Evolutionary conservation across 192 early-diverging fungal species (phyloP).

Genomic region (Podila epigama): DNA sequence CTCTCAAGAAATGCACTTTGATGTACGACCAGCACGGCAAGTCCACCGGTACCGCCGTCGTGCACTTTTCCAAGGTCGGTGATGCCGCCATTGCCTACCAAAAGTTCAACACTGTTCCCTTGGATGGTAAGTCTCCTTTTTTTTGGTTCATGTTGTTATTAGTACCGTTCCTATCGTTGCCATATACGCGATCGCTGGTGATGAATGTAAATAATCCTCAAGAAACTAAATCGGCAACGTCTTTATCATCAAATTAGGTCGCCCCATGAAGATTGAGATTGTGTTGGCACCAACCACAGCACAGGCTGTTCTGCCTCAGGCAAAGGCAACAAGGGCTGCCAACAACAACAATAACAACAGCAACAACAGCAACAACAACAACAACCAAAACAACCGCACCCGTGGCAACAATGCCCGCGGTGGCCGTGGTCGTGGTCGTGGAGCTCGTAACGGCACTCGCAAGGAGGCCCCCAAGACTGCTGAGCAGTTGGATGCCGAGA

Average conservation of each 20-base stretch:
- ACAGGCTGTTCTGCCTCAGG: constrained; percentile 36
- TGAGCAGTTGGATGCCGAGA: constrained; percentile 57
- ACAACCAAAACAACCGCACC: not conserved
- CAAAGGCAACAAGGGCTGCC: constrained; percentile 34
- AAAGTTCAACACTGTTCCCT: constrained; percentile 58
- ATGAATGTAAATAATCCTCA: not conserved
- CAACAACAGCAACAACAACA: not conserved
- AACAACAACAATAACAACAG: constrained; percentile 13
- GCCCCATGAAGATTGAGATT: constrained; percentile 56
- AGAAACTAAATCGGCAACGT: not conserved
- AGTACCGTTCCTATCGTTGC: not conserved
- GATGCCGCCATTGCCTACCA: constrained; percentile 56
- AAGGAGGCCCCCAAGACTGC: constrained; percentile 51
- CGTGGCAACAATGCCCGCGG: constrained; percentile 35
- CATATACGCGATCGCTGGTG: not conserved
- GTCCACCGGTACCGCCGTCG: constrained; percentile 51
- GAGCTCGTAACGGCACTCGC: constrained; percentile 41
- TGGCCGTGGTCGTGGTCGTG: constrained; percentile 46
- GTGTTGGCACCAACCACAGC: constrained; percentile 50
- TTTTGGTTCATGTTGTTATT: not conserved
- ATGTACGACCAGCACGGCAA: constrained; percentile 55
- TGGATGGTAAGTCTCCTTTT: constrained; percentile 48
- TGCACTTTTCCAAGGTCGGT: constrained; percentile 41
- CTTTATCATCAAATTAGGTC: constrained; percentile 8
- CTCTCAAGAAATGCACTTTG: constrained; percentile 49